phyloP scores from a whole-genome alignment of 2,329 filamentous ascomycete genomes.

The Aureobasidium sp. region DNA sequence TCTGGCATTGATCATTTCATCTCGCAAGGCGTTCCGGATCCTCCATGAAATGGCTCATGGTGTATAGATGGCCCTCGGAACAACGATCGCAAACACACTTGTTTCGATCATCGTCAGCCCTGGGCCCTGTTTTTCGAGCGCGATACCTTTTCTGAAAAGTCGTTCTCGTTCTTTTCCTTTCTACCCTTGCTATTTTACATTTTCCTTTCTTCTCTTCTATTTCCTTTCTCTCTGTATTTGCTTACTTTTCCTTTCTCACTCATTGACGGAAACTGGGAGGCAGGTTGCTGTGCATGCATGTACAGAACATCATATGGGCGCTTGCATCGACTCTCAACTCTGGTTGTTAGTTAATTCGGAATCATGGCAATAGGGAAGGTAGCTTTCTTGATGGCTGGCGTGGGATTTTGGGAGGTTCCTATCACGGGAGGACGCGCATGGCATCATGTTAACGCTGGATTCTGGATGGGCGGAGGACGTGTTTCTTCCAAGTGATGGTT shows the following conservation, averaged over 20 bases:
- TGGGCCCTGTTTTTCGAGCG: slow-evolving; percentile 1
- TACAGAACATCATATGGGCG: slow-evolving; percentile 3
- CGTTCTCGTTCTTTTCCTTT: slow-evolving; percentile 8
- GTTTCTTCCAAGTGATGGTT: not conserved
- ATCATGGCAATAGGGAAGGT: not conserved
- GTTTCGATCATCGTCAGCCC: not conserved
- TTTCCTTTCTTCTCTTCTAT: not conserved
- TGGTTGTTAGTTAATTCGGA: not conserved
- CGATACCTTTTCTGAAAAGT: not conserved
- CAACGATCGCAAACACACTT: not conserved
- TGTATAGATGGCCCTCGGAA: slow-evolving; percentile 8
- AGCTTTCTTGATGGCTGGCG: not conserved
- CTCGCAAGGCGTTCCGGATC: slow-evolving; percentile 11
- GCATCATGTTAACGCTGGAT: slow-evolving; percentile 7
- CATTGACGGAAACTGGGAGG: not conserved
- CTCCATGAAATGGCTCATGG: slow-evolving; percentile 2
- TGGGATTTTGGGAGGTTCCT: not conserved
- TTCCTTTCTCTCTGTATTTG: not conserved
- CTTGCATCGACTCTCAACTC: slow-evolving; percentile 10
- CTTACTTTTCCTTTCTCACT: slow-evolving; percentile 1
- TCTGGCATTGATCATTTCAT: slow-evolving; percentile 11
- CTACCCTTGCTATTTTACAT: not conserved
- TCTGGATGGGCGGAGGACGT: not conserved
- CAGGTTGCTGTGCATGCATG: not conserved
- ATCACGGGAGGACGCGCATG: not conserved